A percentile compares a stretch with the other conserved stretches of the same genome.
These are phyloP conservation scores for Beverwykella pulmonaria DNA, from an alignment of 495 filamentous ascomycete species.

Conservation along the genomic window DNA sequence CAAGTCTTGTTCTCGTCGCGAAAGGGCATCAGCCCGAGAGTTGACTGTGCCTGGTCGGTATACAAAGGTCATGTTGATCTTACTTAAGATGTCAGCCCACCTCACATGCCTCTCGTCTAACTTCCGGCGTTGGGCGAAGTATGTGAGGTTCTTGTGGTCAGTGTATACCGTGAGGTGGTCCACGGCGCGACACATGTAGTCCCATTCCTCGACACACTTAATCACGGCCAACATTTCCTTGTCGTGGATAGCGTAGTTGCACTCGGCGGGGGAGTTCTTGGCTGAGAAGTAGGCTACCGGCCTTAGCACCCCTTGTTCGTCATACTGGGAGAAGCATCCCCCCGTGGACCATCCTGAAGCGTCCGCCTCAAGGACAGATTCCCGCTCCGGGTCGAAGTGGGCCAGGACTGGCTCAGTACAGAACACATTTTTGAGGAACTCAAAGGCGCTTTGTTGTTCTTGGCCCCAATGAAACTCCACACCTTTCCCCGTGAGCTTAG, in stretches of 20 bases:
- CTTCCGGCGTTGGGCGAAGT: neutral
- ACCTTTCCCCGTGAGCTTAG: neutral
- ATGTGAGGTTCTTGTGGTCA: neutral
- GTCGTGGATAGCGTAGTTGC: neutral
- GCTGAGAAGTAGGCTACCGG: conserved; percentile 2
- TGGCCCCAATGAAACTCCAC: neutral
- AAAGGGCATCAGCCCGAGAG: neutral
- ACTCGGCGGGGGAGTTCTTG: neutral
- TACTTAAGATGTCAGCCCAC: neutral
- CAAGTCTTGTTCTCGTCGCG: neutral
- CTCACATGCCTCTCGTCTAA: neutral
- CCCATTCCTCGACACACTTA: neutral
- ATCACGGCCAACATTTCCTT: neutral
- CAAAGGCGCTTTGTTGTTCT: neutral
- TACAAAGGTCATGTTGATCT: neutral
- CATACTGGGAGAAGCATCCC: neutral
- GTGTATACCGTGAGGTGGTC: neutral
- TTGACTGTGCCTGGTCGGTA: neutral
- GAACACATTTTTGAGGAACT: neutral
- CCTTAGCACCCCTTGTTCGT: neutral
- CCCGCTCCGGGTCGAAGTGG: neutral
- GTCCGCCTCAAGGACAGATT: neutral
- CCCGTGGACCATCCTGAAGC: neutral
- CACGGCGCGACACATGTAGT: neutral
- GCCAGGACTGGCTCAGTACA: neutral